phyloP scores from a whole-genome alignment of 352 stramenopile genomes.

The Aphanomyces astaci region DNA sequence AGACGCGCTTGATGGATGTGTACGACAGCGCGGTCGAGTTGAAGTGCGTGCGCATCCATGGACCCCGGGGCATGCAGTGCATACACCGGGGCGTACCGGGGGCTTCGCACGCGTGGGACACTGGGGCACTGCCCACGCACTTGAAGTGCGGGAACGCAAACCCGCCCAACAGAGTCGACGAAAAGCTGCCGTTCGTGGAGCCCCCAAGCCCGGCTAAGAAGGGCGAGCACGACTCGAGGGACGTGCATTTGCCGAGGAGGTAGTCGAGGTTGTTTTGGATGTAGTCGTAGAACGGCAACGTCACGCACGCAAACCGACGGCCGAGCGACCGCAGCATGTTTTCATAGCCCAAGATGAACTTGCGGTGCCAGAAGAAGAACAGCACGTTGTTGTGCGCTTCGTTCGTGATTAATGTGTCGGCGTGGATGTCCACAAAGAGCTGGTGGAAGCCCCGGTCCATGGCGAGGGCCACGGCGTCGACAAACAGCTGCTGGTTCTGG shows the following conservation, averaged over 20 bases:
- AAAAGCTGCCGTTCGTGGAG: slow-evolving; percentile 37
- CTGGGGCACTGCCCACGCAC: slow-evolving; percentile 39
- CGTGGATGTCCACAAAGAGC: slow-evolving; percentile 84
- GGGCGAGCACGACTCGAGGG: slow-evolving; percentile 63
- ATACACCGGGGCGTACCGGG: slow-evolving; percentile 35
- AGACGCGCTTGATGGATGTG: slow-evolving; percentile 9
- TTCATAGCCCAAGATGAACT: slow-evolving; percentile 73
- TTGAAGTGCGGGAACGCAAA: slow-evolving; percentile 47
- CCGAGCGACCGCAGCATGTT: slow-evolving; percentile 79
- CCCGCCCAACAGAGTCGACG: slow-evolving; percentile 39
- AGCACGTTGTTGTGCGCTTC: slow-evolving; percentile 83
- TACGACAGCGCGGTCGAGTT: slow-evolving; percentile 64
- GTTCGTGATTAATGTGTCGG: slow-evolving; percentile 66
- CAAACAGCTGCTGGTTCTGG: slow-evolving; percentile 62
- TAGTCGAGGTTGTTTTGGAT: slow-evolving; percentile 72
- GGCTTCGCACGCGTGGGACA: slow-evolving; percentile 68
- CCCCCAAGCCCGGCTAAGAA: slow-evolving; percentile 67
- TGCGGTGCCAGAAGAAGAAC: slow-evolving; percentile 84
- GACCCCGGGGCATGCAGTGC: slow-evolving; percentile 56
- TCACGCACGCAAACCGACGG: slow-evolving; percentile 75
- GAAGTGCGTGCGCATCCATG: slow-evolving; percentile 47
- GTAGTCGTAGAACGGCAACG: slow-evolving; percentile 84
- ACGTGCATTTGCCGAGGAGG: slow-evolving; percentile 45
- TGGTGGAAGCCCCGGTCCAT: slow-evolving; percentile 83
- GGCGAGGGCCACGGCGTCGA: slow-evolving; percentile 52